Evolutionary conservation across 2,329 filamentous ascomycete species (phyloP), one percentile per base, ranked within the genome.

Genomic region (Penicillium sp.): DNA sequence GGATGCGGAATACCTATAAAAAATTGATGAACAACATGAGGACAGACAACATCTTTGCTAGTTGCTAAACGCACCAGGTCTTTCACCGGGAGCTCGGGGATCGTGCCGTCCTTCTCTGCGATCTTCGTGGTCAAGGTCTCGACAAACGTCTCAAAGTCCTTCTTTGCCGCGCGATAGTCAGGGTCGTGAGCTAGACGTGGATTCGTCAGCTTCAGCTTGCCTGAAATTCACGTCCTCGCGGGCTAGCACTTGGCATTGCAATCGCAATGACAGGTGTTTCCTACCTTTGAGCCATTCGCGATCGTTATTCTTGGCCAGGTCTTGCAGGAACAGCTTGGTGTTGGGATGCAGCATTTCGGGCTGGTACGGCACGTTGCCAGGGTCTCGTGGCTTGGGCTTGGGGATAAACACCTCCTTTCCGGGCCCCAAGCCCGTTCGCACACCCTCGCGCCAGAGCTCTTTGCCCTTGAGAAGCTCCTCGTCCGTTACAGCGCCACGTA

Each of bases 31-130:
- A 13, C 45, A 10, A n/a, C 22, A 30, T 33, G 37, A 55, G 57
- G 19, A 53, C 22, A 10, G 6, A 13, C 8, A 38, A 16, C 40
- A 57, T 7, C n/a, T 14, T 6, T 33, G 16, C 22, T 26, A 25
- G 25, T 35, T 16, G 33, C 26, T 13, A 4, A 26, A 46, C 25
- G n/a, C 58, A 87, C 87, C 68, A 96, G 81, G 72, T 97, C 93
- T 75, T 96, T 95, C 57, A 89, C 81, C 1, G 93, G 93, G 25
- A 97, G 80, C 69, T 97, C 92, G 0, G 93, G 93, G 45, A 97
- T 86, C 0, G 92, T 96, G 58, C 89, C 86, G 73, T 97, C 93
- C 42, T 84, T 82, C 60, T 89, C 86, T 22, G 85, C 84, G 57
- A 97, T 83, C 63, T 87, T 89, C 62, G 89, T 82, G 0, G 89